Percentiles rank a stretch among this genome's conserved stretches.
phyloP scores from a whole-genome alignment of 257 asterid species.

The Fraxinus quadrangulata region DNA sequence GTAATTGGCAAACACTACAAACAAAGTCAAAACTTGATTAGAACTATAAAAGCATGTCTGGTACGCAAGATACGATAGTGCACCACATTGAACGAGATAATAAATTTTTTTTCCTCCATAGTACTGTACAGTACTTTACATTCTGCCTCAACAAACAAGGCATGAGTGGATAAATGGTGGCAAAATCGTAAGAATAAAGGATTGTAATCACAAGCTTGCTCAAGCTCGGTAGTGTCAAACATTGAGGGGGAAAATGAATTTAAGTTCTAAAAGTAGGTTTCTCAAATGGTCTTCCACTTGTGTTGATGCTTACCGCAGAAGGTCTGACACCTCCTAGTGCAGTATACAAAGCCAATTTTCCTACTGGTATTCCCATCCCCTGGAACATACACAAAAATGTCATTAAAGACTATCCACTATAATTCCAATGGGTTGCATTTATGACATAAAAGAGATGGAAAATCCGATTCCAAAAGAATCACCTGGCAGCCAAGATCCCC shows the following conservation, averaged over 20 bases:
- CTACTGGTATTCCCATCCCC: conserved; percentile 99
- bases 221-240: neutral
- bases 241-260: neutral
- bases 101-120: neutral
- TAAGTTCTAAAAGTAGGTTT: neutral
- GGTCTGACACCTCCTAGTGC: conserved; percentile 97
- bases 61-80: neutral
- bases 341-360: conserved; percentile 80
- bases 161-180: neutral
- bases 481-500: conserved; percentile 99
- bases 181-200: conserved; percentile 1
- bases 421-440: neutral
- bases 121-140: neutral
- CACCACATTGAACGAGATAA: neutral
- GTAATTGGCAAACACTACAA: conserved; percentile 84
- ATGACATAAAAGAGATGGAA: neutral
- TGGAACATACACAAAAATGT: conserved; percentile 27
- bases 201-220: neutral
- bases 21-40: conserved; percentile 19
- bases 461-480: conserved; percentile 6
- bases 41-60: neutral
- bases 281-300: neutral
- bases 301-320: conserved; percentile 65
- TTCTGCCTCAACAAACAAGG: neutral
- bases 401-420: conserved; percentile 9